A percentile compares a stretch with the other conserved stretches of the same genome.
These are phyloP conservation scores for Serendipita sp. DNA, from an alignment of 768 basidiomycete genomes.

Conservation along the genomic window DNA sequence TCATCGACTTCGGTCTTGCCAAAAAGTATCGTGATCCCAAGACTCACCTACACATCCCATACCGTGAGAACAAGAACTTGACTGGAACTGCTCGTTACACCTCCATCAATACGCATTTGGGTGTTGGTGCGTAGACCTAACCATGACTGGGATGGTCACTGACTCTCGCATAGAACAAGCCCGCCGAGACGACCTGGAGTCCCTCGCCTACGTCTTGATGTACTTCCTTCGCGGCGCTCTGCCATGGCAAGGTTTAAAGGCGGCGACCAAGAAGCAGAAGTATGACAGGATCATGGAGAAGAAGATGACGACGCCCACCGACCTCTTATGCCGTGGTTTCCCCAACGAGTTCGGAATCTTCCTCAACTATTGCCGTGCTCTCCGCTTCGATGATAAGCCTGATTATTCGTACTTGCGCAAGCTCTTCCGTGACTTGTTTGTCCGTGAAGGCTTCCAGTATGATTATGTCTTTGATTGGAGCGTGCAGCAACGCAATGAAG, in stretches of 20 bases:
- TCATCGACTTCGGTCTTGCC: conserved; percentile 90
- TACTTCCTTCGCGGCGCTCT: conserved; percentile 98
- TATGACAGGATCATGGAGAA: conserved; percentile 99
- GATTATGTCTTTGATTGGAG: conserved; percentile 99
- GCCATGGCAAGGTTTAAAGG: conserved; percentile 99
- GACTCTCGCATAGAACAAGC: conserved; percentile 57
- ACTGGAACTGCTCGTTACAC: conserved; percentile 99
- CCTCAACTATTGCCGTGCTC: conserved; percentile 95
- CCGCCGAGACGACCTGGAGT: conserved; percentile 94
- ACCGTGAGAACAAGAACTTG: conserved; percentile 99
- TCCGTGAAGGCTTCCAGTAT: conserved; percentile 95
- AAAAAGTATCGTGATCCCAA: conserved; percentile 99
- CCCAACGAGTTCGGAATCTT: conserved; percentile 99
- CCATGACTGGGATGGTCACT: not conserved
- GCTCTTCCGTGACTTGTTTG: conserved; percentile 95
- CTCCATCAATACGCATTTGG: conserved; percentile 96
- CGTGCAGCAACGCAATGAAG: conserved; percentile 36
- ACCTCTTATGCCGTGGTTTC: conserved; percentile 96
- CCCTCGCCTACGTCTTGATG: conserved; percentile 97
- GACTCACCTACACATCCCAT: conserved; percentile 98
- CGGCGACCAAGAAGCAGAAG: conserved; percentile 99
- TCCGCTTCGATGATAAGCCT: conserved; percentile 99
- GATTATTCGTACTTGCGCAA: conserved; percentile 99
- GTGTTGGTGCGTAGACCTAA: conserved; percentile 32
- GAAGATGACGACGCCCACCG: conserved; percentile 99